Evolutionary conservation across 305 asterid species (phyloP).

Genomic region (Fraxinus nigra): DNA sequence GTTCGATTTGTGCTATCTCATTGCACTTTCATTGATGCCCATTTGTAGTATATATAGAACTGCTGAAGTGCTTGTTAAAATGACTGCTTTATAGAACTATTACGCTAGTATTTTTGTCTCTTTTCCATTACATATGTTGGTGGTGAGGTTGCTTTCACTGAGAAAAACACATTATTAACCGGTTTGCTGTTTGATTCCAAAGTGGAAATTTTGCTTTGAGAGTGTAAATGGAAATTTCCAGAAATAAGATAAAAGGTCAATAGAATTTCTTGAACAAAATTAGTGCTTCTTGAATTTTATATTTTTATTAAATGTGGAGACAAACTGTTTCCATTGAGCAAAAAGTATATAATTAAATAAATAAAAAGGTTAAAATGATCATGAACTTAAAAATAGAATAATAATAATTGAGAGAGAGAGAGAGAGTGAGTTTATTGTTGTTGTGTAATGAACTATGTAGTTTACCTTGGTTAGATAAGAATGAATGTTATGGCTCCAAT

Average conservation of each 20-base stretch:
- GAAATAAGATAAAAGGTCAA: background rate
- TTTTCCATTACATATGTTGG: background rate
- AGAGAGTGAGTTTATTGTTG: background rate
- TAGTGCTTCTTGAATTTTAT: background rate
- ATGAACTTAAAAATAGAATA: no score
- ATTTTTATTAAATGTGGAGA: background rate
- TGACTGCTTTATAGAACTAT: background rate
- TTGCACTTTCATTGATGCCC: background rate
- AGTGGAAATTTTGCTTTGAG: background rate
- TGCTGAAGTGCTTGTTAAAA: background rate
- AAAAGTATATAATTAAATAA: background rate
- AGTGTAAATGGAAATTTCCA: background rate
- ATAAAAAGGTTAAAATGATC: background rate
- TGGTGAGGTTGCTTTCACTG: background rate
- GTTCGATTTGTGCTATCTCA: background rate
- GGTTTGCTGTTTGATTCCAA: background rate
- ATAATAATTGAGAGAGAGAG: no score
- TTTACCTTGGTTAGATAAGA: background rate
- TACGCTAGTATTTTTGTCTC: background rate
- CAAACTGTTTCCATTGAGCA: background rate
- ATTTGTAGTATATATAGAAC: background rate
- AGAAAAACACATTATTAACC: background rate
- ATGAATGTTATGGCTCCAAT: background rate
- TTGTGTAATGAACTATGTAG: background rate
- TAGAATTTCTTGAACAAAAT: background rate